Conservation (phyloP, 257 asterid species). For the Gardenia jasminoides region DNA sequence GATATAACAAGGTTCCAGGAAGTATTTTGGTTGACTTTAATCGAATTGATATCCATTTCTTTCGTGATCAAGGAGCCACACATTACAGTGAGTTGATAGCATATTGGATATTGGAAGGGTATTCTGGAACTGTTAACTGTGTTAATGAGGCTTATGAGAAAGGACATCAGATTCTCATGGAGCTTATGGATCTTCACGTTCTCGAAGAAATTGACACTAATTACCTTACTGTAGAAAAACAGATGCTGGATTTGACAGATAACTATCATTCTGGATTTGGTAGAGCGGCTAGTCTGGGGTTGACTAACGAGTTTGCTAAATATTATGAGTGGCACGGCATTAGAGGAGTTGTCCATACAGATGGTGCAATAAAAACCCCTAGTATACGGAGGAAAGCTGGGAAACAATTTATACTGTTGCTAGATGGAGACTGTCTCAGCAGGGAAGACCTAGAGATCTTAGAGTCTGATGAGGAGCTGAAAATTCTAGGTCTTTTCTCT, state of each 20-base stretch:
- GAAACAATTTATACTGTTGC: constrained; percentile 1
- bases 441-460: constrained; percentile 1
- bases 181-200: constrained; percentile 21
- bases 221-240: not conserved
- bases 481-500: constrained; percentile 12
- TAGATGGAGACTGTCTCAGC: constrained; percentile 12
- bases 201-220: constrained; percentile 11
- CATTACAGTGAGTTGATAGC: constrained; percentile 22
- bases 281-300: constrained; percentile 10
- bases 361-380: constrained; percentile 12
- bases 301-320: constrained; percentile 15
- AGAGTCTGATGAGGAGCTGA: not conserved
- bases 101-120: constrained; percentile 27
- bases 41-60: not conserved
- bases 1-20: constrained; percentile 6
- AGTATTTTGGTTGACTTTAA: constrained; percentile 18
- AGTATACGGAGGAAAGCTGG: not conserved
- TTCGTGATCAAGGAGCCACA: not conserved
- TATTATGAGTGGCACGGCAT: constrained; percentile 5
- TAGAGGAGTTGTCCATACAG: constrained; percentile 7
- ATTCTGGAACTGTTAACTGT: constrained; percentile 12
- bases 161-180: constrained; percentile 20
- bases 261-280: constrained; percentile 10
- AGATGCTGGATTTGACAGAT: not conserved
- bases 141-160: constrained; percentile 21